Percentiles rank a stretch among this genome's conserved stretches.
Conservation (phyloP, 345 rosid genomes). For the Theobroma cacao region DNA sequence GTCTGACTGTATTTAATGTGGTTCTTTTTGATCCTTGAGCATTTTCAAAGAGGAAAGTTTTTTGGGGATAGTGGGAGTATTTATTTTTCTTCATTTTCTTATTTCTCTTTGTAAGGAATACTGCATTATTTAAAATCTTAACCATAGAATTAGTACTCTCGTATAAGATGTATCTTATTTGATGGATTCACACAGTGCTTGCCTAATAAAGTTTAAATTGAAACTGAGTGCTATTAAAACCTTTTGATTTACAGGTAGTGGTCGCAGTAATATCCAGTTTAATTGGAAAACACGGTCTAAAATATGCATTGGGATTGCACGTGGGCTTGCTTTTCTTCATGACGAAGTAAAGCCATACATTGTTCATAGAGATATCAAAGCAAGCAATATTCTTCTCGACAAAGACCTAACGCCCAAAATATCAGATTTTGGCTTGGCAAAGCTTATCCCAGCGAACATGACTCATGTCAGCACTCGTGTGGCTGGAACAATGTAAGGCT, state of each 20-base stretch:
- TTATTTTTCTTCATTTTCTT: neutral
- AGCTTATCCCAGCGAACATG: constrained; percentile 74
- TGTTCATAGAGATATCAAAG: constrained; percentile 94
- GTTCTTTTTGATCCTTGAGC: neutral
- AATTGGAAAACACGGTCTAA: constrained; percentile 63
- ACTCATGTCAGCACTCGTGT: constrained; percentile 98
- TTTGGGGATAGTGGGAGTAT: neutral
- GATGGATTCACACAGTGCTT: neutral
- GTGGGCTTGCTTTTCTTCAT: constrained; percentile 87
- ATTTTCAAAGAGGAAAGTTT: neutral
- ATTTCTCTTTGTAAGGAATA: neutral
- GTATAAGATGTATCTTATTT: neutral
- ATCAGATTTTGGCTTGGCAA: constrained; percentile 95
- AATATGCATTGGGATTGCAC: constrained; percentile 80
- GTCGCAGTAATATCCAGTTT: constrained; percentile 56
- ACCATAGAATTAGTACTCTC: neutral
- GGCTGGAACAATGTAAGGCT: constrained; percentile 94
- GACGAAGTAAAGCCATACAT: constrained; percentile 78
- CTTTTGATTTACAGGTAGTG: constrained; percentile 48
- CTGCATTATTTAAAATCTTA: neutral
- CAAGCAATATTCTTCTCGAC: constrained; percentile 93
- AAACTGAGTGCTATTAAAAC: constrained; percentile 10
- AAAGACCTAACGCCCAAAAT: constrained; percentile 74
- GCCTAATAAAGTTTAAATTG: neutral
- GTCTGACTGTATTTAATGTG: neutral